A percentile compares a stretch with the other conserved stretches of the same genome.
These are phyloP conservation scores for Hyaloscypha finlandica DNA, from an alignment of 495 filamentous ascomycete species.

Conservation along the genomic window DNA sequence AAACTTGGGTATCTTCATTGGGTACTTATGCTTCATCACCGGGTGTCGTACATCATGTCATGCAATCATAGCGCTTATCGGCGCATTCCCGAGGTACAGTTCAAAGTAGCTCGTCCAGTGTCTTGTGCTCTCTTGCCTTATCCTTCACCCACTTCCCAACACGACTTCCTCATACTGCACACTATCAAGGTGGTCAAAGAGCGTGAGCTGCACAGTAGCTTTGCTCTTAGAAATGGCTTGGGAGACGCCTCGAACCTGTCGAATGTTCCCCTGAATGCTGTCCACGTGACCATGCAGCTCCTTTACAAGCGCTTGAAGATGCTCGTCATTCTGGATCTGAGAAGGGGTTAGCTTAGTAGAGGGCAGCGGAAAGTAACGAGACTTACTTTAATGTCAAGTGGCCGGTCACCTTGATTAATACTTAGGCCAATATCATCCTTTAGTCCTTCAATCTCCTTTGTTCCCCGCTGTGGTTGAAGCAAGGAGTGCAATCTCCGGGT, in stretches of 20 bases:
- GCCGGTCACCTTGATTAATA: slow-evolving; percentile 26
- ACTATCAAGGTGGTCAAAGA: slow-evolving; percentile 28
- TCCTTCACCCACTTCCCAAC: slow-evolving; percentile 14
- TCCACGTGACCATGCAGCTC: slow-evolving; percentile 58
- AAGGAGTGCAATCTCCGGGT: slow-evolving; percentile 40
- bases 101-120: not conserved
- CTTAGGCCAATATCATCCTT: slow-evolving; percentile 37
- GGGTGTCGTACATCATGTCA: not conserved
- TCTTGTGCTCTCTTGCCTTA: not conserved
- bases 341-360: slow-evolving; percentile 35
- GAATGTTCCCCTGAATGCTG: slow-evolving; percentile 56
- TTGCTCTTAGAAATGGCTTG: slow-evolving; percentile 53
- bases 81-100: not conserved
- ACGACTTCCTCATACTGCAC: slow-evolving; percentile 30
- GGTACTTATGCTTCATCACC: not conserved
- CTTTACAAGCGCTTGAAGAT: slow-evolving; percentile 37
- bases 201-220: slow-evolving; percentile 43
- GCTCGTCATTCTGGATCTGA: slow-evolving; percentile 31
- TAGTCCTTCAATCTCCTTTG: slow-evolving; percentile 20
- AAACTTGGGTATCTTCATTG: not conserved
- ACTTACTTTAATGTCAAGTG: slow-evolving; percentile 15
- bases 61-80: not conserved
- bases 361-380: slow-evolving; percentile 32
- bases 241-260: slow-evolving; percentile 51
- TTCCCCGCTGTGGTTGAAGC: slow-evolving; percentile 29